Evolutionary conservation across 2,329 filamentous ascomycete genomes (phyloP), one percentile per base, ranked within the genome.

Genomic region (Colletotrichum shisoi): DNA sequence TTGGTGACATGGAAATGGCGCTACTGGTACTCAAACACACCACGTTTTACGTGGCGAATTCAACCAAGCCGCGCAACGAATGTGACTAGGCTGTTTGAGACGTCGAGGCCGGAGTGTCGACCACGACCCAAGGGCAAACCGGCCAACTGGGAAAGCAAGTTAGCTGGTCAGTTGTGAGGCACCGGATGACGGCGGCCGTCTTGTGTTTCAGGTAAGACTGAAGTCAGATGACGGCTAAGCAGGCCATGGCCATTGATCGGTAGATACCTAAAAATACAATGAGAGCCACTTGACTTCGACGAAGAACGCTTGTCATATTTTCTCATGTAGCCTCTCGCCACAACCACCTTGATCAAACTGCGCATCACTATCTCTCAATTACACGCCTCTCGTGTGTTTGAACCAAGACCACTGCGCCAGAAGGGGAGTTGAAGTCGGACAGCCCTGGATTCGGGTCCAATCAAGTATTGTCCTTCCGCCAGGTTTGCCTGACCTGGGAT

Each of bases 361-460:
- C 3, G 4, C 8, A 31, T 2, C 7, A 8, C 27, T 12, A 27
- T 1, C 6, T 34, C 17, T 8, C 8, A 34, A 31, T 11, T 4
- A 31, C 17, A 17, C 17, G n/a, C 3, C 4, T 13, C 17, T 51
- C 11, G 2, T 27, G 1, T 51, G 9, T 6, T 51, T 5, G 2
- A 34, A 7, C 9, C 48, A 51, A 13, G 2, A 34, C 34, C 1
- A 34, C 21, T 46, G 15, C n/a, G 21, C n/a, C n/a, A 9, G 17
- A n/a, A 13, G 53, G 58, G 19, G 31, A 15, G 34, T 44, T 44
- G 40, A 53, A 46, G 27, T 44, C 44, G 15, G n/a, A 24, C n/a
- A 44, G 34, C 48, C 27, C 17, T 45, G 19, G 34, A 21, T 45
- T 40, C 5, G 40, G 31, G 19, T 59, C 52, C 52, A 63, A 67